Conservation (phyloP, 176 grass and related monocot species). For the Ampelocalamus luodianensis region DNA sequence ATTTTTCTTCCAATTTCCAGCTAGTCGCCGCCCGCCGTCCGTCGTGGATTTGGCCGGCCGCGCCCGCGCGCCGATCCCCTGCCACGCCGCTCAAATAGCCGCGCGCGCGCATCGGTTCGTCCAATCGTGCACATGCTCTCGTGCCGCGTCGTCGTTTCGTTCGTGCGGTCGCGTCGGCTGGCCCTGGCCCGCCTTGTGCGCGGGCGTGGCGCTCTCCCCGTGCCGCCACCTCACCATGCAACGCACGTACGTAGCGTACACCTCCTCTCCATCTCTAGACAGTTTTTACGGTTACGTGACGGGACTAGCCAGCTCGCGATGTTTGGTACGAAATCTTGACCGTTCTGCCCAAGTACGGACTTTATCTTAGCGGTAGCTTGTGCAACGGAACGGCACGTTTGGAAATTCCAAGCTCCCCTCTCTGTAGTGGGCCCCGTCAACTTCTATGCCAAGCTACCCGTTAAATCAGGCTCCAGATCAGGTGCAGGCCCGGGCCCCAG, state of each 20-base stretch:
- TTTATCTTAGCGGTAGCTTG: not conserved
- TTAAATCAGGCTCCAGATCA: not conserved
- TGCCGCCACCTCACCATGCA: not conserved
- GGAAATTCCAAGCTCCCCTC: not conserved
- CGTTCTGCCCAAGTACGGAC: not conserved
- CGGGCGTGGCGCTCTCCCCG: too few species aligned
- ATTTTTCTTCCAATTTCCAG: not conserved
- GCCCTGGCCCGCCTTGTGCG: too few species aligned
- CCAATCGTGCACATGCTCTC: too few species aligned
- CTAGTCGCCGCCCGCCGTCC: too few species aligned
- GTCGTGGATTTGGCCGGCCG: not conserved
- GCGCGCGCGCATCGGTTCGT: too few species aligned
- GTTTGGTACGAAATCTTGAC: not conserved
- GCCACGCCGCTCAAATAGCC: too few species aligned
- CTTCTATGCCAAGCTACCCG: not conserved
- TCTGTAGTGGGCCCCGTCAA: not conserved
- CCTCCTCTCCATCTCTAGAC: not conserved
- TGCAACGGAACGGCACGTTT: too few species aligned
- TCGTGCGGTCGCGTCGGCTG: not conserved
- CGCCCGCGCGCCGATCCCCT: too few species aligned
- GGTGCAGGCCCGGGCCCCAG: not conserved
- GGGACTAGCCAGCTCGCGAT: not conserved
- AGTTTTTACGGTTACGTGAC: conserved; percentile 13
- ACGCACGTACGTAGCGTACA: not conserved
- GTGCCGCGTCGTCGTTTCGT: too few species aligned